Base-by-base conservation (phyloP, 1,284 basidiomycete species). In the Cutaneotrichosporon curvatum region DNA sequence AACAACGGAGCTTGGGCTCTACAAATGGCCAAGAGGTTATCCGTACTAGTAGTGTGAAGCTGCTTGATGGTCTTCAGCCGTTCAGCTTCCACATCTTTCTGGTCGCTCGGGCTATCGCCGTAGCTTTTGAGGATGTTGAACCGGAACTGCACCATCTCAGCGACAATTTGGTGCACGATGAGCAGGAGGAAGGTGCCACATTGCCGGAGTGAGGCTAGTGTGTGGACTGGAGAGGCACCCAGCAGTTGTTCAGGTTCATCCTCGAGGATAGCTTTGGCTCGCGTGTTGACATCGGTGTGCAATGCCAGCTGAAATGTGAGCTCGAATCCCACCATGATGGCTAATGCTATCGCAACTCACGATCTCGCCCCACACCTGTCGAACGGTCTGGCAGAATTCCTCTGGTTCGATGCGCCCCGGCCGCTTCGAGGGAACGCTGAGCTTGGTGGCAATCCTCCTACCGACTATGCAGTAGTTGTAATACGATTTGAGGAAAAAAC, bases 161-260 rank as follows among this genome's bases (percentile, higher is more conserved):
- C 49, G 20, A 63, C 43, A 4, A 44, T 11, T 35, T 64, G 55
- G 33, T 63, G 63, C 4, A 64, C 36, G 2, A 65, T 28, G 8
- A 67, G 48, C 3, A 67, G 45, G 5, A 65, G 38, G 51, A 60
- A 60, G 2, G 58, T 44, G 16, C 43, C 45, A 11, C 51, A 54
- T 10, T 59, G 40, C 25, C 61, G 53, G 14, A 7, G 23, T 19
- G 5, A 37, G 34, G 16, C 42, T 25, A 67, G 45, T 22, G 58
- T 61, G 10, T 62, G 59, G 18, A 67, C 14, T 4, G 63, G 65
- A 4, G 65, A 67, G 35, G 65, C 65, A 0, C 59, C 63, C 1
- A 62, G 21, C 12, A 61, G 14, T 15, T 55, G 47, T 12, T 56
- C 40, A 1, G 42, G 36, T 34, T 52, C 56, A 0, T 34, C 31